These are phyloP conservation scores for Ephemerocybe angulata DNA, from an alignment of 768 basidiomycete species.

Conservation along the genomic window DNA sequence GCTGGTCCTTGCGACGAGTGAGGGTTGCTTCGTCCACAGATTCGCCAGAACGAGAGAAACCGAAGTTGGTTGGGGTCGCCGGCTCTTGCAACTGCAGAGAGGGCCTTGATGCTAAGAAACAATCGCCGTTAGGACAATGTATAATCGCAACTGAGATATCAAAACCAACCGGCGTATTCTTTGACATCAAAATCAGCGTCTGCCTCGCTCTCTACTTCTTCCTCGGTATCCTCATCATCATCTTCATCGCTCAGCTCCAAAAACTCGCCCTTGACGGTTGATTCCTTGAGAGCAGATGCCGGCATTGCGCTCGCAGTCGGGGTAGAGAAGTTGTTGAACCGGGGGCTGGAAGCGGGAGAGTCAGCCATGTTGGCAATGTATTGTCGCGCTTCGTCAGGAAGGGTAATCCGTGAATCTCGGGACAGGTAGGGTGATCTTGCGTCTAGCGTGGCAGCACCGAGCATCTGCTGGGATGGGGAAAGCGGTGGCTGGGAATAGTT, in stretches of 20 bases:
- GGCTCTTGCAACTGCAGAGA: conserved; percentile 10
- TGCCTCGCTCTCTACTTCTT: conserved; percentile 35
- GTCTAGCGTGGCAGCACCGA: conserved; percentile 29
- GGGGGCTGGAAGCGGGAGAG: conserved; percentile 56
- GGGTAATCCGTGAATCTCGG: conserved; percentile 65
- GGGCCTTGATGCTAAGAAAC: not conserved
- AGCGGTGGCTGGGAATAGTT: conserved; percentile 17
- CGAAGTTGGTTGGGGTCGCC: conserved; percentile 3
- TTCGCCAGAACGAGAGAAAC: conserved; percentile 5
- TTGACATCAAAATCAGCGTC: conserved; percentile 9
- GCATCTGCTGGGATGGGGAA: conserved; percentile 24
- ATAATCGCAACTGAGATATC: not conserved
- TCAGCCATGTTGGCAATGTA: conserved; percentile 70
- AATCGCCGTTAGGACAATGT: not conserved
- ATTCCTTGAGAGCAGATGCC: conserved; percentile 7
- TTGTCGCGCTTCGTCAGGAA: conserved; percentile 73
- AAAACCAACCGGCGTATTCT: not conserved
- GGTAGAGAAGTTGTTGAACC: conserved; percentile 33
- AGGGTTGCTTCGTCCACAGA: conserved; percentile 15
- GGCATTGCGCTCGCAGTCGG: conserved; percentile 13
- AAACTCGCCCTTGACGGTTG: conserved; percentile 48
- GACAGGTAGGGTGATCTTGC: conserved; percentile 38
- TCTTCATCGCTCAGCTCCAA: conserved; percentile 60
- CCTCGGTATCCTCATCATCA: conserved; percentile 40
- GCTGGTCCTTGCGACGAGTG: conserved; percentile 25